phyloP scores from a whole-genome alignment of 495 filamentous ascomycete genomes.

The Neurospora sp. region DNA sequence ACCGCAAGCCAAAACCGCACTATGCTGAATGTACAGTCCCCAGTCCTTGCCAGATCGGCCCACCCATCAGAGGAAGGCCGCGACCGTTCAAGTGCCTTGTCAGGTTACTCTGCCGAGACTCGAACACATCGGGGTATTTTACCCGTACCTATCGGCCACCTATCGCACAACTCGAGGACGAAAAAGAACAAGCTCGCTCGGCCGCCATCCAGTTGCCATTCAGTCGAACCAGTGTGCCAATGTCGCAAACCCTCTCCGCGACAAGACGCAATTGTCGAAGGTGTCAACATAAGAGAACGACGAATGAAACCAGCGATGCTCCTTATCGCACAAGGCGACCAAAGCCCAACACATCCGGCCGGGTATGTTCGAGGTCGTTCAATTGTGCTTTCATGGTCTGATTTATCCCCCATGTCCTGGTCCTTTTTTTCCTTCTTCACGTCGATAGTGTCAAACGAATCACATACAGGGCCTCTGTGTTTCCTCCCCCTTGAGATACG shows the following conservation, averaged over 20 bases:
- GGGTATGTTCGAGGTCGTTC: neutral
- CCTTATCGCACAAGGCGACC: neutral
- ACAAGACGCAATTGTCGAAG: neutral
- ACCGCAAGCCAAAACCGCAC: conserved; percentile 5
- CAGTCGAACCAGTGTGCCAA: neutral
- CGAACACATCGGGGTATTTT: neutral
- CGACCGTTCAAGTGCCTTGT: neutral
- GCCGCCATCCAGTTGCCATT: neutral
- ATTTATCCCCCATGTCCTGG: neutral
- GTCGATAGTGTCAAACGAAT: conserved; percentile 2
- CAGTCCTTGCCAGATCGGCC: conserved; percentile 13
- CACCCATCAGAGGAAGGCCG: neutral
- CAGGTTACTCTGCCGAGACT: neutral
- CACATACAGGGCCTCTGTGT: conserved; percentile 2
- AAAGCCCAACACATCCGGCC: neutral
- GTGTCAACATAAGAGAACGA: neutral
- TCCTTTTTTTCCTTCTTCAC: neutral
- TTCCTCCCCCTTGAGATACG: conserved; percentile 4
- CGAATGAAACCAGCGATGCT: neutral
- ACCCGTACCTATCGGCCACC: neutral
- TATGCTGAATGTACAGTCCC: neutral
- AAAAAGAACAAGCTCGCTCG: neutral
- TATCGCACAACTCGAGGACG: neutral
- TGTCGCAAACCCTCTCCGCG: neutral
- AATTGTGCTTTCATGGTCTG: neutral